These are phyloP conservation scores for Boletales sp. DNA, from an alignment of 768 basidiomycete genomes.

Conservation along the genomic window DNA sequence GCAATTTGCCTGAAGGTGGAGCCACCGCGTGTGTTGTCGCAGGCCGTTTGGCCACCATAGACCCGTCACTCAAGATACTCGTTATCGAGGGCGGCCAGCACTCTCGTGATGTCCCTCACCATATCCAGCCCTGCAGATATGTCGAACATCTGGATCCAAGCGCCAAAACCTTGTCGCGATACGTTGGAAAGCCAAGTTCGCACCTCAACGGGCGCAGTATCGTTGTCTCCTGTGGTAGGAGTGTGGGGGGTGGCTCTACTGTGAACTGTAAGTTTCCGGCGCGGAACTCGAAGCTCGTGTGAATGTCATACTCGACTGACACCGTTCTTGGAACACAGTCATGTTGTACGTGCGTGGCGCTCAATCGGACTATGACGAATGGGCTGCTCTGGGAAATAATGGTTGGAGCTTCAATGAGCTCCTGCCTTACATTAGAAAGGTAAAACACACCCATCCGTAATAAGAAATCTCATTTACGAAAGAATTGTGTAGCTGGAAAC, in stretches of 20 bases:
- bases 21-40: not conserved
- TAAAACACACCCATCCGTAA: not conserved
- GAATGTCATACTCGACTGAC: not conserved
- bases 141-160: conserved; percentile 38
- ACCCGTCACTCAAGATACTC: conserved; percentile 54
- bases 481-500: conserved; percentile 22
- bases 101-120: conserved; percentile 40
- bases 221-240: too few relatives aligned
- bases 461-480: not conserved
- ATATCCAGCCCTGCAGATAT: conserved; percentile 54
- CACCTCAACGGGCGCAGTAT: too few relatives aligned
- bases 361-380: conserved; percentile 23
- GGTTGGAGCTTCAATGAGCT: not conserved
- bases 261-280: too few relatives aligned
- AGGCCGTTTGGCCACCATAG: conserved; percentile 48
- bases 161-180: conserved; percentile 42
- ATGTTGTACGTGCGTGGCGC: conserved; percentile 25
- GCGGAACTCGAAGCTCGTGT: too few relatives aligned
- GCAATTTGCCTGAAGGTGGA: not conserved
- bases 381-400: conserved; percentile 38
- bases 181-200: conserved; percentile 37
- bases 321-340: conserved; percentile 14
- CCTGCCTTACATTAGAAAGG: not conserved
- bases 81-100: conserved; percentile 58
- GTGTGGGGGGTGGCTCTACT: too few relatives aligned